A percentile compares a stretch with the other conserved stretches of the same genome.
Conservation (phyloP, 148 eudicot genomes). For the Tetragonia tetragonoides region DNA sequence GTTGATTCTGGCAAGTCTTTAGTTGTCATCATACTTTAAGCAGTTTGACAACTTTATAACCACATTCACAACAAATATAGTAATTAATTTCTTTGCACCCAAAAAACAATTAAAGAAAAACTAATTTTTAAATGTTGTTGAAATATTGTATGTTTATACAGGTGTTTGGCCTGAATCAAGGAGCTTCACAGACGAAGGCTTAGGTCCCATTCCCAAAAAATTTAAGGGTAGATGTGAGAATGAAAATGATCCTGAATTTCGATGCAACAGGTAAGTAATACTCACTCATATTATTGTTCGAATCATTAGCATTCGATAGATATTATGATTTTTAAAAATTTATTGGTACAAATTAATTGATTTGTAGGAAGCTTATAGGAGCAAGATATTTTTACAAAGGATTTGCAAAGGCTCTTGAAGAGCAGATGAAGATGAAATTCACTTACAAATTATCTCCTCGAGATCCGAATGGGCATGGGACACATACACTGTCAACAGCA, state of each 20-base stretch:
- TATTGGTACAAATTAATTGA: too few species aligned
- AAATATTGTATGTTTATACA: neutral
- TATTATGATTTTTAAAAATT: too few species aligned
- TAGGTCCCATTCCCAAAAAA: conserved; percentile 13
- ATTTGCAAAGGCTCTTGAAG: neutral
- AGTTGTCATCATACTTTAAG: neutral
- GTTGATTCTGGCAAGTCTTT: conserved; percentile 3
- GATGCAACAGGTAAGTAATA: conserved; percentile 3
- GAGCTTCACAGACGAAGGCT: conserved; percentile 10
- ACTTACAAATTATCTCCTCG: neutral
- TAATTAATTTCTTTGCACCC: too few species aligned
- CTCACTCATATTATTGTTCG: too few species aligned
- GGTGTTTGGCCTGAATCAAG: conserved; percentile 24
- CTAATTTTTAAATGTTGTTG: too few species aligned
- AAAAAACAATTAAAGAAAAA: too few species aligned
- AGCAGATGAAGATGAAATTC: too few species aligned
- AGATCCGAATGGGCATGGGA: neutral
- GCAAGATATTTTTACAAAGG: conserved; percentile 14
- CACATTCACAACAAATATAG: too few species aligned
- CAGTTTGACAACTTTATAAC: too few species aligned
- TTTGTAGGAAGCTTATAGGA: conserved; percentile 12
- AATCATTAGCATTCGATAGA: too few species aligned
- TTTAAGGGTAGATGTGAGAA: conserved; percentile 12
- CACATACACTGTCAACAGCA: conserved; percentile 14
- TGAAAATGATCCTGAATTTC: conserved; percentile 8